These are phyloP conservation scores for Eimeria acervulina DNA, from an alignment of 169 alveolate species.

Conservation along the genomic window DNA sequence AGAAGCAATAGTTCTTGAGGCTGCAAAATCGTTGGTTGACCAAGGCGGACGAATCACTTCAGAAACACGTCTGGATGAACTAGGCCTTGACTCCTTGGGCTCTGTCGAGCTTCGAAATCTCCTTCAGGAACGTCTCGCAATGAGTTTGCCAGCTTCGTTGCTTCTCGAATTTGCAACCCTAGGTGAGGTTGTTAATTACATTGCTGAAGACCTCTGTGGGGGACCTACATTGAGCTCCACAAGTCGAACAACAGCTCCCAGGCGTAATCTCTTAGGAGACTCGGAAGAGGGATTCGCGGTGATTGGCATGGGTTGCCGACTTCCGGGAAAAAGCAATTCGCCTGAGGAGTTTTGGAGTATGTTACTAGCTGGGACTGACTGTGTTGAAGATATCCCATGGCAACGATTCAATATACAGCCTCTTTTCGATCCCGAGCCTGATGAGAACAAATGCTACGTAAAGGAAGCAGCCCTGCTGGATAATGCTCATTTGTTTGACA, in stretches of 20 bases:
- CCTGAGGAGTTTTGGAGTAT: constrained; percentile 79
- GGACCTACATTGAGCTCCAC: not conserved
- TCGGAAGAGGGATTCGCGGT: constrained; percentile 69
- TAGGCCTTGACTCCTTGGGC: constrained; percentile 87
- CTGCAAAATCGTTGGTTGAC: constrained; percentile 27
- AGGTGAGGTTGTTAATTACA: constrained; percentile 48
- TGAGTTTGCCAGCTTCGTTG: constrained; percentile 85
- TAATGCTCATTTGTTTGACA: constrained; percentile 84
- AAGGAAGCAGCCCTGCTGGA: constrained; percentile 85
- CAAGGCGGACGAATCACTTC: not conserved
- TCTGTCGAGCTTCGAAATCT: constrained; percentile 87
- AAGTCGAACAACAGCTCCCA: not conserved
- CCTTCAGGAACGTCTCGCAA: constrained; percentile 82
- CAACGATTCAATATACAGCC: constrained; percentile 75
- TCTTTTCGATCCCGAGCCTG: constrained; percentile 79
- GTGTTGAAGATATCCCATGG: constrained; percentile 78
- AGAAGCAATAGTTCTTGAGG: constrained; percentile 32
- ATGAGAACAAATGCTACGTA: constrained; percentile 54
- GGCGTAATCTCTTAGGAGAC: not conserved
- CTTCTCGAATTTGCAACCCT: constrained; percentile 86
- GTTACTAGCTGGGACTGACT: constrained; percentile 69
- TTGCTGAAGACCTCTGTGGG: not conserved
- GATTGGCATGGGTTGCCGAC: constrained; percentile 79
- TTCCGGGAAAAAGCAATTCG: constrained; percentile 66
- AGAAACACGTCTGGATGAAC: constrained; percentile 73